These are phyloP conservation scores for Gastrolobium villosum DNA, from an alignment of 306 rosid genomes.

Conservation along the genomic window DNA sequence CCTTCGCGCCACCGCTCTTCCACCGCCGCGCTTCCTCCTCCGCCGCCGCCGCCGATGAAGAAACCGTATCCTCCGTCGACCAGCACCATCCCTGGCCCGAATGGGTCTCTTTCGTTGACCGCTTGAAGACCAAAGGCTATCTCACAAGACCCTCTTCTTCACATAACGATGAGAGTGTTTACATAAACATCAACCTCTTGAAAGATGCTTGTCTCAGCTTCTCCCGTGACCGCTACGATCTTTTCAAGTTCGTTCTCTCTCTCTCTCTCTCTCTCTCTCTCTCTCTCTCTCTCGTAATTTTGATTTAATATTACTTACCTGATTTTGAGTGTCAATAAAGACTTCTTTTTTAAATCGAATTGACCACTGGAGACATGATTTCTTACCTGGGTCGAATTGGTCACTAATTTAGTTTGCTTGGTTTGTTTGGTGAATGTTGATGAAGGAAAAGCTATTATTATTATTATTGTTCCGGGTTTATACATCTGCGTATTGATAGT, in stretches of 20 bases:
- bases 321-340: constrained; percentile 9
- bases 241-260: constrained; percentile 61
- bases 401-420: not conserved
- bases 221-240: constrained; percentile 89
- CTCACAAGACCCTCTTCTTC: constrained; percentile 50
- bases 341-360: not conserved
- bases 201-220: constrained; percentile 85
- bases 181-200: constrained; percentile 63
- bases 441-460: not conserved
- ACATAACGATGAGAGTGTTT: constrained; percentile 28
- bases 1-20: constrained; percentile 46
- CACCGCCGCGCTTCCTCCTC: constrained; percentile 47
- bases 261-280: not conserved
- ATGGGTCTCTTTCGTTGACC: constrained; percentile 89
- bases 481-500: too few relatives aligned
- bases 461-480: too few relatives aligned
- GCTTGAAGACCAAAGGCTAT: constrained; percentile 75
- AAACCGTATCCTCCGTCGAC: constrained; percentile 31
- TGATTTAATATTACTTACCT: not conserved
- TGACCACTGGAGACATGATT: not conserved
- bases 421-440: not conserved
- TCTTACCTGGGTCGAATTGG: constrained; percentile 10
- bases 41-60: constrained; percentile 40
- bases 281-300: not conserved
- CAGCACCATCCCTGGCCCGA: constrained; percentile 90